phyloP scores from a whole-genome alignment of 441 rosid species.

The Croton setiger region DNA sequence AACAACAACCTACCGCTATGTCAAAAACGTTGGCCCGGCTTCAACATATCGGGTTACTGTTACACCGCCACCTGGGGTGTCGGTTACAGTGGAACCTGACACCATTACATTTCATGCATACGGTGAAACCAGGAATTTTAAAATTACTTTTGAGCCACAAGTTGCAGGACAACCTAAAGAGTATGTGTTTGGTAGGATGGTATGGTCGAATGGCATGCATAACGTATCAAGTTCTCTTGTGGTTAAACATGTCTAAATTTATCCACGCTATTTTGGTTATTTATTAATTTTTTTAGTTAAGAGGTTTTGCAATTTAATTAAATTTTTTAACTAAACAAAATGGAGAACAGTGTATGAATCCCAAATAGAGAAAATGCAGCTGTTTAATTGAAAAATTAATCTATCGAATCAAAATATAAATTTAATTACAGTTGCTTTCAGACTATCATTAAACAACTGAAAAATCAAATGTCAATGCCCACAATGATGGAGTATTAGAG shows the following conservation, averaged over 20 bases:
- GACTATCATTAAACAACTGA: slow-evolving; percentile 10
- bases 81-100: slow-evolving; percentile 32
- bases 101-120: slow-evolving; percentile 27
- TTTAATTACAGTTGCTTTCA: too few relatives aligned
- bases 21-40: slow-evolving; percentile 59
- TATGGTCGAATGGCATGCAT: slow-evolving; percentile 51
- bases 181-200: slow-evolving; percentile 43
- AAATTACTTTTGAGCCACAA: slow-evolving; percentile 28
- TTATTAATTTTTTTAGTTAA: too few relatives aligned
- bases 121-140: slow-evolving; percentile 47
- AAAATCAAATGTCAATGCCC: slow-evolving; percentile 20
- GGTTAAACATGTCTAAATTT: slow-evolving; percentile 11
- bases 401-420: too few relatives aligned
- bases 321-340: too few relatives aligned
- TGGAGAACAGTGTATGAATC: too few relatives aligned
- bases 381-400: too few relatives aligned
- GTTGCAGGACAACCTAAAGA: background rate
- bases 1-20: slow-evolving; percentile 26
- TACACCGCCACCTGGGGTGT: slow-evolving; percentile 34
- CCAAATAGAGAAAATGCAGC: too few relatives aligned
- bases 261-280: background rate
- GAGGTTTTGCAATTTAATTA: too few relatives aligned
- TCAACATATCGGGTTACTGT: slow-evolving; percentile 32
- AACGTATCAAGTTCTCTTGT: slow-evolving; percentile 50
- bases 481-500: slow-evolving; percentile 5